Conservation (phyloP, 306 rosid genomes). For the Acacia acuminata region DNA sequence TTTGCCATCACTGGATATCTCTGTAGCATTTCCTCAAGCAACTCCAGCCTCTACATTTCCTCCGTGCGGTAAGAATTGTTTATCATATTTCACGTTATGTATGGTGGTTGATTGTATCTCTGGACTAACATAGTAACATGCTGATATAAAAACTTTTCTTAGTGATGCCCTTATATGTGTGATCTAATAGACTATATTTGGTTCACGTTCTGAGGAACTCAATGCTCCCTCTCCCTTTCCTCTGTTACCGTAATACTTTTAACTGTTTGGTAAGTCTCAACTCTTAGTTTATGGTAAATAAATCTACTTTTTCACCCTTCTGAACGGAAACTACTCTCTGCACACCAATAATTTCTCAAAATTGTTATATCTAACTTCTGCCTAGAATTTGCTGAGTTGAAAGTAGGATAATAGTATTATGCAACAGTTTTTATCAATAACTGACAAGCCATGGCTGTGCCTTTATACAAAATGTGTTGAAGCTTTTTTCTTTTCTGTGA, state of each 20-base stretch:
- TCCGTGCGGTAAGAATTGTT: slow-evolving; percentile 56
- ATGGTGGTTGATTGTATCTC: not conserved
- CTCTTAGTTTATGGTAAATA: not conserved
- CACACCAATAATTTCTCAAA: not conserved
- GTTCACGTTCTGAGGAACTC: not conserved
- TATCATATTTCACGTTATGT: slow-evolving; percentile 5
- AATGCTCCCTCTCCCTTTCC: not conserved
- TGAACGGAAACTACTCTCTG: not conserved
- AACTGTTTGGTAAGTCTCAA: slow-evolving; percentile 1
- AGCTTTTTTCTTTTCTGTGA: not conserved
- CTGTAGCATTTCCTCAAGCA: slow-evolving; percentile 20
- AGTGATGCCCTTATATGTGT: not conserved
- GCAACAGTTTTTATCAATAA: not conserved
- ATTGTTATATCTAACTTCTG: not conserved
- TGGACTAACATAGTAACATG: not conserved
- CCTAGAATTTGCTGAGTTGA: not conserved
- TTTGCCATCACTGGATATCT: slow-evolving; percentile 4
- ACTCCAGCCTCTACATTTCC: slow-evolving; percentile 23
- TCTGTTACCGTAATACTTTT: not conserved
- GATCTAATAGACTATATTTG: slow-evolving; percentile 3
- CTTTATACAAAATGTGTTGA: not conserved
- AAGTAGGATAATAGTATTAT: not conserved
- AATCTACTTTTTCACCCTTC: not conserved
- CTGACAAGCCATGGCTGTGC: not conserved
- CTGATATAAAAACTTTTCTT: not conserved